These are phyloP conservation scores for Solanum raphanifolium DNA, from an alignment of 257 asterid genomes.

Conservation along the genomic window DNA sequence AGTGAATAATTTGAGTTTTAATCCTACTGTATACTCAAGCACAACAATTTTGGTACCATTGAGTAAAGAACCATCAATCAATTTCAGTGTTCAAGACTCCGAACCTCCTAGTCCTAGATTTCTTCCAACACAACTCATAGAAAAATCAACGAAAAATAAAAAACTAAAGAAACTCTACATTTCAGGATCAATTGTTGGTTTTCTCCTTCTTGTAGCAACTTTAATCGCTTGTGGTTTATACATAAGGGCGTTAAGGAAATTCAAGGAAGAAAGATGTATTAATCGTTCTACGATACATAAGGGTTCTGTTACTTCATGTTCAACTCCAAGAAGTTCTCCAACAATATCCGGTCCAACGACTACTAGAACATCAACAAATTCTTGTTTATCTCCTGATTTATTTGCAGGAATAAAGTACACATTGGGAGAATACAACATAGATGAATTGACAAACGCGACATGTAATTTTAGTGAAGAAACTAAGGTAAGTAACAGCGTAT, in stretches of 20 bases:
- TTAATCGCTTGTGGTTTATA: constrained; percentile 31
- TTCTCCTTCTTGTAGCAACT: constrained; percentile 21
- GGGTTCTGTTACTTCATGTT: constrained; percentile 29
- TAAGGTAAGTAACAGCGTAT: constrained; percentile 19
- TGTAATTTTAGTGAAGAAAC: constrained; percentile 18
- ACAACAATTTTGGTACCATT: constrained; percentile 62
- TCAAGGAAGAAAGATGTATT: constrained; percentile 5
- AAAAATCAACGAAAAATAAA: not conserved
- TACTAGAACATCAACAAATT: constrained; percentile 30
- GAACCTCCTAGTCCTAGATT: constrained; percentile 51
- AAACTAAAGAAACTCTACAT: constrained; percentile 25
- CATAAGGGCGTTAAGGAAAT: constrained; percentile 28
- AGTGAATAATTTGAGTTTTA: constrained; percentile 28
- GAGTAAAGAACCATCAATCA: constrained; percentile 29
- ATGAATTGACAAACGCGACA: constrained; percentile 42
- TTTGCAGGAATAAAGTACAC: constrained; percentile 52
- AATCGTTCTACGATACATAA: not conserved
- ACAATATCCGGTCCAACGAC: constrained; percentile 29
- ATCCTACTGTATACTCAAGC: constrained; percentile 39
- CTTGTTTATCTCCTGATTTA: constrained; percentile 64
- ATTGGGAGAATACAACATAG: constrained; percentile 29
- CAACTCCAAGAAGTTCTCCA: constrained; percentile 38
- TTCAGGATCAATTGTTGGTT: constrained; percentile 31
- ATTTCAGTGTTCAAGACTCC: constrained; percentile 20
- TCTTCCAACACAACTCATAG: constrained; percentile 33